phyloP scores from a whole-genome alignment of 2,329 filamentous ascomycete species.

The Cercospora canescens region DNA sequence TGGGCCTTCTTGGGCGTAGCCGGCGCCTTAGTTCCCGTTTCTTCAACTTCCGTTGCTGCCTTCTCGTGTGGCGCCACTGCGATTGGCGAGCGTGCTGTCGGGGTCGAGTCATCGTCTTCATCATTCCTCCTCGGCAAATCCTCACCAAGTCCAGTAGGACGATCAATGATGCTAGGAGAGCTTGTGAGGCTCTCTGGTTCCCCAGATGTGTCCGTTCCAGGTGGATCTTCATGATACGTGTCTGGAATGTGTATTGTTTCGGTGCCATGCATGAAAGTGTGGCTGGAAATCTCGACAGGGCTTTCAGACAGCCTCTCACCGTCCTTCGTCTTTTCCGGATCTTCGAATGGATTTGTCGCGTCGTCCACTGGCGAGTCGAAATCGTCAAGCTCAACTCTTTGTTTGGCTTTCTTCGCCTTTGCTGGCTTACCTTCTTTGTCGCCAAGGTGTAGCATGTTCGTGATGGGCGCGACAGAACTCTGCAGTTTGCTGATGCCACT shows the following conservation, averaged over 20 bases:
- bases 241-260: conserved; percentile 39
- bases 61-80: conserved; percentile 8
- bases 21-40: neutral
- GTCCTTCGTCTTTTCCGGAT: conserved; percentile 26
- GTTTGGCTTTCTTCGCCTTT: conserved; percentile 60
- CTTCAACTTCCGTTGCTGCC: neutral
- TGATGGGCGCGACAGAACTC: conserved; percentile 33
- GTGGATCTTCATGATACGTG: conserved; percentile 22
- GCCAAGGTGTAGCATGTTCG: conserved; percentile 46
- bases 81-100: conserved; percentile 32
- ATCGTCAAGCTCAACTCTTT: conserved; percentile 68
- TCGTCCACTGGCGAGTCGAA: conserved; percentile 58
- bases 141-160: conserved; percentile 25
- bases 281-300: conserved; percentile 63
- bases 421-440: conserved; percentile 50
- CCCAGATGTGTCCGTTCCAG: conserved; percentile 21
- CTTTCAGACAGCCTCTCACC: conserved; percentile 63
- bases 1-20: conserved; percentile 1
- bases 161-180: conserved; percentile 34
- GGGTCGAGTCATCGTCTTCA: conserved; percentile 34
- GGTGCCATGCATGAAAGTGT: conserved; percentile 41
- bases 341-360: conserved; percentile 43
- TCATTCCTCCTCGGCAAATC: conserved; percentile 18
- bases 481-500: conserved; percentile 24
- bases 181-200: conserved; percentile 29